phyloP scores from a whole-genome alignment of 306 rosid genomes.

The Lithocarpus polystachyus region DNA sequence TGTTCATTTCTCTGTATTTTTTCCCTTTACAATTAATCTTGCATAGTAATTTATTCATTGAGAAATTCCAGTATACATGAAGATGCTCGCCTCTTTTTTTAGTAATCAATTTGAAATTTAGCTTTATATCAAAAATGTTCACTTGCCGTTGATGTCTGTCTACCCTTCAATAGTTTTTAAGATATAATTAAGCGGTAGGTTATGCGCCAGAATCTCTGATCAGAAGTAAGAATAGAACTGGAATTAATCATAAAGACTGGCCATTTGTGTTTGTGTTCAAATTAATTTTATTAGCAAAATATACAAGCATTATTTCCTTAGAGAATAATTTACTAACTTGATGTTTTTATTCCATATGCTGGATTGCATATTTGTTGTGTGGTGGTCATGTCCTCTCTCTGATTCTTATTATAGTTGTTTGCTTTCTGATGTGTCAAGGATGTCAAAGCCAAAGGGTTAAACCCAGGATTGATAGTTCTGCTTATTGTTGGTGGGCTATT shows the following conservation, averaged over 20 bases:
- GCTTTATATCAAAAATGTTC: not conserved
- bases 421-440: conserved; percentile 34
- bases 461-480: conserved; percentile 82
- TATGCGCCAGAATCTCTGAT: not conserved
- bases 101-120: not conserved
- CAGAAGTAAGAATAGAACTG: not conserved
- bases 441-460: conserved; percentile 66
- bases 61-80: not conserved
- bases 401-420: not conserved
- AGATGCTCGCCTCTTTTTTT: not conserved
- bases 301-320: not conserved
- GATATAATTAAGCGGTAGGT: not conserved
- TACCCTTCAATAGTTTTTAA: not conserved
- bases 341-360: not conserved
- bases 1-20: not conserved
- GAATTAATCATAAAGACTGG: not conserved
- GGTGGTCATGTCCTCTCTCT: not conserved
- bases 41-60: not conserved
- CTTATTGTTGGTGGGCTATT: conserved; percentile 71
- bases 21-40: not conserved
- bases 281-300: not conserved
- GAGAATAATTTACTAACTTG: not conserved
- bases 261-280: not conserved
- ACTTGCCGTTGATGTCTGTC: not conserved
- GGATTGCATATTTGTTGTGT: not conserved